A percentile compares a stretch with the other conserved stretches of the same genome.
Evolutionary conservation across 1,139 yeast genomes (phyloP).

Genomic region (Debaryomyces robertsiae): DNA sequence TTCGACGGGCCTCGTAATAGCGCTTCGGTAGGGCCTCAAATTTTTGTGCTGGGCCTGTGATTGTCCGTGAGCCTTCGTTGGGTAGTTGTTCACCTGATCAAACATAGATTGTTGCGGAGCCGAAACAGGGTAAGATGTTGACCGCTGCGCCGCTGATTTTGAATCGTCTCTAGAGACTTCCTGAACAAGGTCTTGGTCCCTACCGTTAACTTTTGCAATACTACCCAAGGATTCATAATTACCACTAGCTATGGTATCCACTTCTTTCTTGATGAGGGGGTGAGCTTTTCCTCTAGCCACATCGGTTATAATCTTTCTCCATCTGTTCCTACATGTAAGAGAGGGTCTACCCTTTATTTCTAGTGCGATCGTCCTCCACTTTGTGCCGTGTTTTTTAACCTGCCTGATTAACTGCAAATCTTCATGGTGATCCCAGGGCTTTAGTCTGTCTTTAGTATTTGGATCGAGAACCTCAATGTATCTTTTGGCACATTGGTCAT

Average conservation of each 20-base stretch:
- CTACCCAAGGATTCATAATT: conserved; percentile 12
- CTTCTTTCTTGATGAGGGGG: conserved; percentile 36
- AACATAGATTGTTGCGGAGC: conserved; percentile 3
- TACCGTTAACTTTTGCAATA: conserved; percentile 2
- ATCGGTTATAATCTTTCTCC: conserved; percentile 84
- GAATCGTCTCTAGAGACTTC: background rate
- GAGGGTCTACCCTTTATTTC: conserved; percentile 82
- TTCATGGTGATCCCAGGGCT: conserved; percentile 81
- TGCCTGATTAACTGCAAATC: conserved; percentile 67
- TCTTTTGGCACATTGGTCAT: conserved; percentile 92
- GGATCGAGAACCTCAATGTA: conserved; percentile 91
- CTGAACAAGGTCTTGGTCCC: background rate
- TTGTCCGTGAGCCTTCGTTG: background rate
- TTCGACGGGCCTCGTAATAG: conserved; percentile 16
- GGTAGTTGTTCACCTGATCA: conserved; percentile 1
- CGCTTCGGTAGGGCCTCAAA: conserved; percentile 7
- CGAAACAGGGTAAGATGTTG: conserved; percentile 3
- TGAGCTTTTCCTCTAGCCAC: conserved; percentile 65
- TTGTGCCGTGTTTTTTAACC: conserved; percentile 78
- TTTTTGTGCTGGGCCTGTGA: conserved; percentile 1
- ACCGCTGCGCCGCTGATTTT: conserved; percentile 1
- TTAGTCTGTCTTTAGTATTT: conserved; percentile 69
- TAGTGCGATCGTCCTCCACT: conserved; percentile 81
- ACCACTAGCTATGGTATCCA: conserved; percentile 35
- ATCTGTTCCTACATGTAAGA: conserved; percentile 85